Conservation (phyloP, 805 yeast species). For the Barnettozyma botsteinii region DNA sequence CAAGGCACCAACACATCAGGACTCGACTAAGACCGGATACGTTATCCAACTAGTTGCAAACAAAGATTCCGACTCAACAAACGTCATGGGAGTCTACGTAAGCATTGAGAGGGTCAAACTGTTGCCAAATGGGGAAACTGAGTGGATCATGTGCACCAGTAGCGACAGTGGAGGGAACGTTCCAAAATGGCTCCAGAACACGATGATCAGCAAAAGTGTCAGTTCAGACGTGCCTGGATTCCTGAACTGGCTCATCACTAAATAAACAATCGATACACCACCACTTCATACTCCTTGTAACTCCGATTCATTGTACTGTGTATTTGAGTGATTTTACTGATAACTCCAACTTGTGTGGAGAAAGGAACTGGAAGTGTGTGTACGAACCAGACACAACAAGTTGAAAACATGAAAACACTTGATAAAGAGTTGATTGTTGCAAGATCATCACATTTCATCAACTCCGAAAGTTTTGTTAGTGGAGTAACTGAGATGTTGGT, state of each 20-base stretch:
- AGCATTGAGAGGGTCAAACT: conserved; percentile 30
- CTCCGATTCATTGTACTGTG: background rate
- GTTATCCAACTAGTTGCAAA: conserved; percentile 31
- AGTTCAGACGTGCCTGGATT: conserved; percentile 35
- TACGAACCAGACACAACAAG: no score
- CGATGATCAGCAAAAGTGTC: conserved; percentile 34
- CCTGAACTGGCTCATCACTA: conserved; percentile 21
- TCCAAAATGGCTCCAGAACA: conserved; percentile 35
- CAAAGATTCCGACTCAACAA: conserved; percentile 18
- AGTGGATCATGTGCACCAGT: conserved; percentile 35
- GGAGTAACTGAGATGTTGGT: no score
- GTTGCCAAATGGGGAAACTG: conserved; percentile 16
- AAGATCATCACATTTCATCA: background rate
- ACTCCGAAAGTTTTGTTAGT: background rate
- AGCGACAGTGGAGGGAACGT: conserved; percentile 37
- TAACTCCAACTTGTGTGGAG: no score
- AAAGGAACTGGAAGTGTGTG: no score
- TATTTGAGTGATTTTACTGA: no score
- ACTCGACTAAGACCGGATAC: conserved; percentile 27
- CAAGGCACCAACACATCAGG: background rate
- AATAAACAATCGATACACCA: conserved; percentile 1
- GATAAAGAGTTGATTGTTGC: background rate
- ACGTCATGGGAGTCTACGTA: conserved; percentile 30
- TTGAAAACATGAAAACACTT: no score
- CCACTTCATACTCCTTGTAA: background rate